These are phyloP conservation scores for Claviceps maximensis DNA, from an alignment of 2,329 filamentous ascomycete species.

Conservation along the genomic window DNA sequence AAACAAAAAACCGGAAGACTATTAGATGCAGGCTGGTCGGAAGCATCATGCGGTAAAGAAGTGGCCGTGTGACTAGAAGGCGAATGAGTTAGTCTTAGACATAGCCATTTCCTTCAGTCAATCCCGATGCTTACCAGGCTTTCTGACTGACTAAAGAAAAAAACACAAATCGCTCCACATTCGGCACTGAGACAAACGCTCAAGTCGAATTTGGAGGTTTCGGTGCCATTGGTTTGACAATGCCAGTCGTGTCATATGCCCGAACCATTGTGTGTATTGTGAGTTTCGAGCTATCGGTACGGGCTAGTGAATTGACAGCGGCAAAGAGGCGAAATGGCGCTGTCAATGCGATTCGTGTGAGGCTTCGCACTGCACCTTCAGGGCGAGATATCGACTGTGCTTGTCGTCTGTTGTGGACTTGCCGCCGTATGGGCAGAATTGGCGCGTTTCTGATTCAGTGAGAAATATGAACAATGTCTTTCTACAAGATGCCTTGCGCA, in stretches of 20 bases:
- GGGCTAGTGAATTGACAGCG: neutral
- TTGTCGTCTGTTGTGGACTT: neutral
- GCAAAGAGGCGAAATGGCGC: neutral
- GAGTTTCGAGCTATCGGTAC: neutral
- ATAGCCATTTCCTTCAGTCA: neutral
- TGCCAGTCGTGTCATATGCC: conserved; percentile 25
- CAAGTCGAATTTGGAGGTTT: conserved; percentile 20
- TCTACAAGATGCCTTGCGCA: neutral
- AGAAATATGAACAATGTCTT: neutral
- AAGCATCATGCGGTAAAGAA: conserved; percentile 8
- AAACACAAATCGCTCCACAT: neutral
- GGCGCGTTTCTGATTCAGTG: too few relatives aligned
- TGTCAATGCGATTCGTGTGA: neutral
- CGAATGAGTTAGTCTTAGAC: neutral
- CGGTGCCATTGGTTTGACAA: conserved; percentile 22
- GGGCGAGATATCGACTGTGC: neutral
- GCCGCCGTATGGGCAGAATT: neutral
- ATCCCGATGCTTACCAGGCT: neutral
- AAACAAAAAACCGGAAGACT: neutral
- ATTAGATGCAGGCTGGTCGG: neutral
- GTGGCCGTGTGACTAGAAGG: neutral
- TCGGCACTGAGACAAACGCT: neutral
- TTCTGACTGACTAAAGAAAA: neutral
- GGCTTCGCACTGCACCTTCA: neutral
- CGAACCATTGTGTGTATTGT: conserved; percentile 16